phyloP scores from a whole-genome alignment of 352 stramenopile species.

The Phytophthora pinifolia region DNA sequence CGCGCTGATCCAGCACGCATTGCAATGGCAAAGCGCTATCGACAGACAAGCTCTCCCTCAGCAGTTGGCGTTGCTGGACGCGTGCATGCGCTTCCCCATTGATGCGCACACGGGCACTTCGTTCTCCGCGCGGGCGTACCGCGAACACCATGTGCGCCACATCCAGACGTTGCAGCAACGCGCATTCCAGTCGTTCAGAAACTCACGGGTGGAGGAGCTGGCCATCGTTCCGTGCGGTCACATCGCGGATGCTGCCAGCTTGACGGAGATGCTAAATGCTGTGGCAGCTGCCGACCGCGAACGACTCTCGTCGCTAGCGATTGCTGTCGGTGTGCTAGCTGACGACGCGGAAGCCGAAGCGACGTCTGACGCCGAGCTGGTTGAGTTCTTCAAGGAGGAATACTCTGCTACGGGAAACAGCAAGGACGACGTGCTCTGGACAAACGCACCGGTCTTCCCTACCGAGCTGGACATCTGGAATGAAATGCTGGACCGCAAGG shows the following conservation, averaged over 20 bases:
- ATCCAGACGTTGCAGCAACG: conserved; percentile 79
- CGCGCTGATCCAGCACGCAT: conserved; percentile 36
- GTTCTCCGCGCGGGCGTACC: conserved; percentile 50
- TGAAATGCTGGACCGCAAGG: conserved; percentile 40
- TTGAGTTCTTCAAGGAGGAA: conserved; percentile 59
- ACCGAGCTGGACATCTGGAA: conserved; percentile 92
- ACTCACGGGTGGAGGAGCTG: conserved; percentile 55
- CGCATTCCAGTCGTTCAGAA: conserved; percentile 47
- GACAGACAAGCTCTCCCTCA: conserved; percentile 53
- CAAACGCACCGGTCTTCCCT: conserved; percentile 52
- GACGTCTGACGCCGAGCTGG: conserved; percentile 40
- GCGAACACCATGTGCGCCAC: conserved; percentile 41
- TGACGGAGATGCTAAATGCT: conserved; percentile 41
- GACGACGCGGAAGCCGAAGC: conserved; percentile 33
- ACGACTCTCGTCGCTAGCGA: conserved; percentile 37
- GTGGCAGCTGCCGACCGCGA: conserved; percentile 36
- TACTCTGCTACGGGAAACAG: conserved; percentile 37
- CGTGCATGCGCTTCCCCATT: conserved; percentile 76
- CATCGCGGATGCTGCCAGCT: conserved; percentile 45
- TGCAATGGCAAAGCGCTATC: conserved; percentile 35
- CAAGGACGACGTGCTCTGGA: conserved; percentile 16
- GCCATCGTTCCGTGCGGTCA: conserved; percentile 56
- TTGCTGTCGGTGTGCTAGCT: conserved; percentile 51
- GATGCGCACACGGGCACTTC: conserved; percentile 82
- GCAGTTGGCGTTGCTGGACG: conserved; percentile 68